A percentile compares a stretch with the other conserved stretches of the same genome.
Conservation (phyloP, 2,329 filamentous ascomycete genomes). For the Ophiosphaerella narmari region DNA sequence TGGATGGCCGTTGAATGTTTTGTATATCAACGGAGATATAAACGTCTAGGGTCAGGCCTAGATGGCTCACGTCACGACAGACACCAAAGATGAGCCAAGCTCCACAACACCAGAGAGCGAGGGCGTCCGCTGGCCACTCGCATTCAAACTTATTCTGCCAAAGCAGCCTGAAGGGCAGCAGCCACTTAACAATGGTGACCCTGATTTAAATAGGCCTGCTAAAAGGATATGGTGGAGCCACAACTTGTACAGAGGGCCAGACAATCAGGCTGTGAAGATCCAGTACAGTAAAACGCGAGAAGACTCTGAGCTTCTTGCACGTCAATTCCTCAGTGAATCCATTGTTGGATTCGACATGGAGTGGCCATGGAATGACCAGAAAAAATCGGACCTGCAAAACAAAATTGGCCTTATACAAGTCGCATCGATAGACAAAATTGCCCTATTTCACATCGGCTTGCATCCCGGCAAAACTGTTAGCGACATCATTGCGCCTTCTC, state of each 20-base stretch:
- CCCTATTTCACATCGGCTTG: conserved; percentile 77
- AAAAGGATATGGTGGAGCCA: conserved; percentile 66
- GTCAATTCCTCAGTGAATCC: conserved; percentile 69
- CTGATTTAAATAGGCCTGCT: conserved; percentile 3
- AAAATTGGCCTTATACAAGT: conserved; percentile 85
- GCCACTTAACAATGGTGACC: conserved; percentile 8
- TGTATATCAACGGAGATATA: neutral
- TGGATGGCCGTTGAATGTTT: no score
- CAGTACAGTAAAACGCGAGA: conserved; percentile 76
- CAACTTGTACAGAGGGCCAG: conserved; percentile 64
- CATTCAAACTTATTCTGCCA: conserved; percentile 21
- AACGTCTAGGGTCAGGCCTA: neutral
- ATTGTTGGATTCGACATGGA: conserved; percentile 90
- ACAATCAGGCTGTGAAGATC: conserved; percentile 63
- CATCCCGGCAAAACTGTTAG: conserved; percentile 48
- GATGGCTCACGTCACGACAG: neutral
- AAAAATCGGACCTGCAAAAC: conserved; percentile 58
- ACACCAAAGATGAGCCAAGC: neutral
- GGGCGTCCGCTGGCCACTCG: conserved; percentile 22
- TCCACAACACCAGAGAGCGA: neutral
- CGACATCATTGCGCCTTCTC: conserved; percentile 70
- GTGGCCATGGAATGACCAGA: conserved; percentile 65
- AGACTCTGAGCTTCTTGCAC: conserved; percentile 68
- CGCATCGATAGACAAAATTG: conserved; percentile 75
- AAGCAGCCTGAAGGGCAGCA: conserved; percentile 7